These are phyloP conservation scores for Aegilops bicornis DNA, from an alignment of 176 grass and related monocot genomes.

Conservation along the genomic window DNA sequence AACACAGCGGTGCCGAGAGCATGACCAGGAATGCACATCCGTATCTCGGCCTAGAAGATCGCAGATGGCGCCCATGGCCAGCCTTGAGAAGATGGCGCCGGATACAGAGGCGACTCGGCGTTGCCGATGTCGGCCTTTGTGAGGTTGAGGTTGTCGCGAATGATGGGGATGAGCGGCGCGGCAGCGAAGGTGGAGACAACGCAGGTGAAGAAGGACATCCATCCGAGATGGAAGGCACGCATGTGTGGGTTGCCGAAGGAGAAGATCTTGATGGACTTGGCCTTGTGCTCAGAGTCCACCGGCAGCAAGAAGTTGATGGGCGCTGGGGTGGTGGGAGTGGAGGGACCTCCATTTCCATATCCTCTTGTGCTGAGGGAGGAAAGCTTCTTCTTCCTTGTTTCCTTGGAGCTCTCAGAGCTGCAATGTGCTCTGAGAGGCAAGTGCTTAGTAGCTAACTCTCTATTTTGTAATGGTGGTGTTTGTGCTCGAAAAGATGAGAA, in stretches of 20 bases:
- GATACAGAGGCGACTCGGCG: conserved; percentile 86
- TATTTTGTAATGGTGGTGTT: background rate
- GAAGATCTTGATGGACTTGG: background rate
- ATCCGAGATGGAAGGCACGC: background rate
- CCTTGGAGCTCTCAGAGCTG: background rate
- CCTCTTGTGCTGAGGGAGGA: background rate
- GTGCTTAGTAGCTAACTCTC: background rate
- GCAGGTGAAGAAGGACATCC: conserved; percentile 4
- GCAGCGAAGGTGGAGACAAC: background rate
- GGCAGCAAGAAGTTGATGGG: background rate
- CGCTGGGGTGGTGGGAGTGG: background rate
- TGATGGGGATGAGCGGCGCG: conserved; percentile 61
- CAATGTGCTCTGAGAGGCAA: too few relatives aligned
- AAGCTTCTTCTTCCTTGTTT: background rate
- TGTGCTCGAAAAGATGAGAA: background rate
- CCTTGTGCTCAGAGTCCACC: background rate
- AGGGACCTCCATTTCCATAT: background rate
- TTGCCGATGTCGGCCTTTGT: conserved; percentile 84
- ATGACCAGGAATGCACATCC: conserved; percentile 85
- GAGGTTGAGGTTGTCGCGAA: conserved; percentile 76
- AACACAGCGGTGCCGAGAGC: conserved; percentile 73
- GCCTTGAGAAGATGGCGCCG: conserved; percentile 77
- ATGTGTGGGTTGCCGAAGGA: background rate
- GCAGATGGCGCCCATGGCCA: conserved; percentile 79
- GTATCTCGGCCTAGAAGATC: conserved; percentile 69